phyloP scores from a whole-genome alignment of 1,284 basidiomycete genomes.

The Ganoderma boninense region DNA sequence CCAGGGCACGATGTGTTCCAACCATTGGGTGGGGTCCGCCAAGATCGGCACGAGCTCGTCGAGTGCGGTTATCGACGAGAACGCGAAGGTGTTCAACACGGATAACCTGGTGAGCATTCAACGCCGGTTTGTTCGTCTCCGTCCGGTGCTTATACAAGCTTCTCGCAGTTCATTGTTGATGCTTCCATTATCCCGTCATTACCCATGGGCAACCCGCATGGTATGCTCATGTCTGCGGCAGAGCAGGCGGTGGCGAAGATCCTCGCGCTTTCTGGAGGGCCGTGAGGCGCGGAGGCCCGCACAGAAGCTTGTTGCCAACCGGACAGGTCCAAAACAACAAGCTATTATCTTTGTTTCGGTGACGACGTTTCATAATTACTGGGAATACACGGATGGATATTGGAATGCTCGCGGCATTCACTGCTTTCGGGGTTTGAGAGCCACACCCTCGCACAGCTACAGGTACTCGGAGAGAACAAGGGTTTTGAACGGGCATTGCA shows the following conservation, averaged over 20 bases:
- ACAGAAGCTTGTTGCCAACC: neutral
- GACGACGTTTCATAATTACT: conserved; percentile 10
- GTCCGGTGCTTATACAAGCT: conserved; percentile 23
- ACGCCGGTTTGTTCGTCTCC: conserved; percentile 6
- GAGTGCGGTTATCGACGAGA: conserved; percentile 60
- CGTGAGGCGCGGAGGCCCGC: conserved; percentile 39
- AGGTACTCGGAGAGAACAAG: neutral
- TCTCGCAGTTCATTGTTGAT: conserved; percentile 48
- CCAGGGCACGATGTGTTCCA: conserved; percentile 53
- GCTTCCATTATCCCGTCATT: conserved; percentile 53
- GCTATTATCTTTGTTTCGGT: conserved; percentile 11
- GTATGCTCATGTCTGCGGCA: conserved; percentile 59
- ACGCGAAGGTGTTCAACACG: conserved; percentile 64
- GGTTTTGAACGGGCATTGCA: neutral
- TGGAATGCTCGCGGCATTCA: neutral
- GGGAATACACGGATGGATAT: conserved; percentile 1
- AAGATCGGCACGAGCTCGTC: conserved; percentile 51
- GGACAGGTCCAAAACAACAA: conserved; percentile 8
- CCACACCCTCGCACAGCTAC: neutral
- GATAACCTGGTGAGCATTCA: conserved; percentile 57
- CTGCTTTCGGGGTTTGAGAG: neutral
- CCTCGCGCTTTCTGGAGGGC: conserved; percentile 59
- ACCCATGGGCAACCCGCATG: conserved; percentile 63
- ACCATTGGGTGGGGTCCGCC: conserved; percentile 67
- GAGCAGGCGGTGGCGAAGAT: conserved; percentile 64